Percentiles rank a stretch among this genome's conserved stretches.
phyloP scores from a whole-genome alignment of 306 rosid genomes.

The Malus sylvestris region DNA sequence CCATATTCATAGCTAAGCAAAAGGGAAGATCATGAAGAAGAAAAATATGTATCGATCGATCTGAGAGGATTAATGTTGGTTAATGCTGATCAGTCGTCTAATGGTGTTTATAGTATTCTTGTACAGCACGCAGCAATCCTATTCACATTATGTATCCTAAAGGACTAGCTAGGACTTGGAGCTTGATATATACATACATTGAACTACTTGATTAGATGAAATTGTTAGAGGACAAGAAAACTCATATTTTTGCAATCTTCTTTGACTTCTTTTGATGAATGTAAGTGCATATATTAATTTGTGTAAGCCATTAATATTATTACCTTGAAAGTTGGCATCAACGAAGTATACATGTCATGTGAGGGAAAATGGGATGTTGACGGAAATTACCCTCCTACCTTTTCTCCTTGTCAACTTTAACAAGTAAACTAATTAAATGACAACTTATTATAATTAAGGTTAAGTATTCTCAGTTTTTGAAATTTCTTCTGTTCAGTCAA shows the following conservation, averaged over 20 bases:
- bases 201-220: background rate
- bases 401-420: background rate
- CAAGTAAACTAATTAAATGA: background rate
- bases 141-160: too few relatives aligned
- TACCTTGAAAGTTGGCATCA: background rate
- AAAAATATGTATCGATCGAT: background rate
- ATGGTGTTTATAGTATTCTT: background rate
- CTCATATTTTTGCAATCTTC: background rate
- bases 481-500: too few relatives aligned
- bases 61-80: background rate
- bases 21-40: background rate
- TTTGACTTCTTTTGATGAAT: background rate
- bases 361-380: background rate
- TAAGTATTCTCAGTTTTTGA: too few relatives aligned
- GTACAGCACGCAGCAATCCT: too few relatives aligned
- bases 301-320: background rate
- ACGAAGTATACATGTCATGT: constrained; percentile 2
- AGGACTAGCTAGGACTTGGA: background rate
- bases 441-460: background rate
- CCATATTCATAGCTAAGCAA: background rate
- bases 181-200: background rate
- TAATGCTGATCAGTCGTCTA: background rate
- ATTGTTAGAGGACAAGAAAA: background rate
- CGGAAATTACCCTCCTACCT: background rate
- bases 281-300: background rate